Evolutionary conservation across 2,329 filamentous ascomycete species (phyloP).

Genomic region (Allantophomopsis lycopodina): DNA sequence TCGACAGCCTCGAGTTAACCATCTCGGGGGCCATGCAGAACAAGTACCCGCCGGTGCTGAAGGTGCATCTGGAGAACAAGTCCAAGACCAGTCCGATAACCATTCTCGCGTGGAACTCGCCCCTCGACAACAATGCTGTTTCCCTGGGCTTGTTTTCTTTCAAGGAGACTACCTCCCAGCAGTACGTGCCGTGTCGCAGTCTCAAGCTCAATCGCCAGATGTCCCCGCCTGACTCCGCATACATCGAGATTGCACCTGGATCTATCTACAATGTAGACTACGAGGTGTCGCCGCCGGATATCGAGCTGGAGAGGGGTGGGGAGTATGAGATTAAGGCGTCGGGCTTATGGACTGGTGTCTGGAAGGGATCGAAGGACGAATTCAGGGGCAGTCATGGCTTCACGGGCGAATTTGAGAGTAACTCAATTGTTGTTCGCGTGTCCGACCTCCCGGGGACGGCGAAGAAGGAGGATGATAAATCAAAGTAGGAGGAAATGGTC

Average conservation of each 20-base stretch:
- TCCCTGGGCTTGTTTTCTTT: constrained; percentile 19
- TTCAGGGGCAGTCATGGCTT: constrained; percentile 1
- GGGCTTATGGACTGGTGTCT: constrained; percentile 22
- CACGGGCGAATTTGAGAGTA: constrained; percentile 5
- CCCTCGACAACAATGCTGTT: constrained; percentile 19
- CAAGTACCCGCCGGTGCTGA: too few species aligned
- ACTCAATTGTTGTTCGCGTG: constrained; percentile 1
- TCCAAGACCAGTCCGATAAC: constrained; percentile 10
- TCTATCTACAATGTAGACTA: constrained; percentile 11
- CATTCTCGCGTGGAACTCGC: constrained; percentile 22
- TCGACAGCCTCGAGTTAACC: too few species aligned
- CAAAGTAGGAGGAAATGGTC: neutral
- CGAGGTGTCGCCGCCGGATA: constrained; percentile 12
- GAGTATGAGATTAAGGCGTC: constrained; percentile 18
- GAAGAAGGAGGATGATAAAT: neutral
- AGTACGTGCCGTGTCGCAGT: constrained; percentile 6
- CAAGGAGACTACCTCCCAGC: constrained; percentile 6
- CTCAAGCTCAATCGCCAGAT: constrained; percentile 16
- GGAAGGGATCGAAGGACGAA: constrained; percentile 9
- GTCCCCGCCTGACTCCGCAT: constrained; percentile 15
- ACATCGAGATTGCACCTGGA: constrained; percentile 17
- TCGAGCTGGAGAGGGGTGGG: constrained; percentile 15
- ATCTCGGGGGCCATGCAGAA: too few species aligned
- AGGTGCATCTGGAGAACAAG: too few species aligned
- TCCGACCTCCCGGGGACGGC: too few species aligned